These are phyloP conservation scores for Fistulina hepatica DNA, from an alignment of 1,284 basidiomycete species.

Conservation along the genomic window DNA sequence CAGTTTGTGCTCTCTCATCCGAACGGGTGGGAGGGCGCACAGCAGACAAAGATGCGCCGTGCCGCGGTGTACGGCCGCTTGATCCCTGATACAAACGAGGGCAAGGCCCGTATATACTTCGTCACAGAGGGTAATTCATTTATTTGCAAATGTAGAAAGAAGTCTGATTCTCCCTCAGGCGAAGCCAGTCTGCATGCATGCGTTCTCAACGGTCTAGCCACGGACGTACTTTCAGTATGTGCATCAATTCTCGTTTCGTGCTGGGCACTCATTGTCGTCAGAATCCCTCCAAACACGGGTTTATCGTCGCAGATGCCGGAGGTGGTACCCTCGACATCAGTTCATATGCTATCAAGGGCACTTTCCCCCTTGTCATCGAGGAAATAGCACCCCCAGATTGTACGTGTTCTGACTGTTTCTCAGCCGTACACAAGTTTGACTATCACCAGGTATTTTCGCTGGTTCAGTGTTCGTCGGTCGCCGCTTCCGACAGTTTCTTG, in stretches of 20 bases:
- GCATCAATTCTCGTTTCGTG: constrained; percentile 3
- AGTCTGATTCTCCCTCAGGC: too few species aligned
- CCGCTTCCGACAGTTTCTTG: constrained; percentile 54
- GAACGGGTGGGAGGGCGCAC: constrained; percentile 74
- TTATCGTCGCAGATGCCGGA: constrained; percentile 68
- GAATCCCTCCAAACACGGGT: constrained; percentile 61
- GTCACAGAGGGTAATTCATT: too few species aligned
- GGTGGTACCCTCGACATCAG: constrained; percentile 73
- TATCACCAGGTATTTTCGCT: constrained; percentile 51
- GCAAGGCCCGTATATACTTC: constrained; percentile 58
- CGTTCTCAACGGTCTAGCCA: constrained; percentile 60
- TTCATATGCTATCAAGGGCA: constrained; percentile 59
- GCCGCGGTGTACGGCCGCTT: constrained; percentile 56
- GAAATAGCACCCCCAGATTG: constrained; percentile 74
- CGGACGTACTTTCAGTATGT: constrained; percentile 59
- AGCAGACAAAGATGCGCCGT: constrained; percentile 65
- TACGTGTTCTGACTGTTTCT: constrained; percentile 24
- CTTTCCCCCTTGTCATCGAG: constrained; percentile 60
- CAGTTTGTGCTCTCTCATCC: constrained; percentile 69
- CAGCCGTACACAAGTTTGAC: not conserved
- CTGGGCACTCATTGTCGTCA: constrained; percentile 18
- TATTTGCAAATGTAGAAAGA: too few species aligned
- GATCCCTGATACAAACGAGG: constrained; percentile 60
- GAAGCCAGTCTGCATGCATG: constrained; percentile 73
- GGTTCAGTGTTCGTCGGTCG: constrained; percentile 74